Base-by-base conservation (phyloP, 441 rosid genomes). In the Theobroma grandiflorum region DNA sequence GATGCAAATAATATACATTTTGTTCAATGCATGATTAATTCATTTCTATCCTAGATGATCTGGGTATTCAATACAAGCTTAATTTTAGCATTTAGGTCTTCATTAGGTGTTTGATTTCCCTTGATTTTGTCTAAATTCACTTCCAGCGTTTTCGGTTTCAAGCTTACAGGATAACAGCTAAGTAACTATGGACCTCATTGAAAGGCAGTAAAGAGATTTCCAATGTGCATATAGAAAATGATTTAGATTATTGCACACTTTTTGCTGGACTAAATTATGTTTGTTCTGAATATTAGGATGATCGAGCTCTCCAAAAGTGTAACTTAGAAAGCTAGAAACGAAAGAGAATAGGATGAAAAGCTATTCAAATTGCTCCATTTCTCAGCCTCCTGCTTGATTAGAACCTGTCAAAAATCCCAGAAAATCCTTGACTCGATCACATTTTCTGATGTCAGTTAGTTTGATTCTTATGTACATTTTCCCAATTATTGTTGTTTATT, bases 31-130 rank as follows among this genome's bases (percentile, higher is more conserved):
- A 20, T 8, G 37, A 72, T 66, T 69, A 37, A 26, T 71, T 79
- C 78, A 78, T 55, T 38, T 74, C 62, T 43, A 2, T 45, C 58
- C 70, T 18, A 1, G 8, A 72, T 69, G 55, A 70, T 79, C 59
- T 69, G 15, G 58, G 76, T 59, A 31, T 31, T 18, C 10, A 12
- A 15, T 50, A 11, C 72, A 58, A 70, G n/a, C 15, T 12, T 26
- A 22, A 18, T 20, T 12, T 55, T 16, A 37, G 47, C 43, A 18
- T 3, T 18, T 52, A 2, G 11, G 55, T 69, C 38, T 43, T 37
- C n/a, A 12, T 69, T 49, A 31, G 59, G 20, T 49, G 74, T 70
- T 70, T 49, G 59, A 7, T 49, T 45, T 70, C 15, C 26, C 8
- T 7, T 31, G 22, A 31, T 33, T 33, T 71, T 35, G 2, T 71